Evolutionary conservation across 2,329 filamentous ascomycete genomes (phyloP).

Genomic region (Penicillium sp.): DNA sequence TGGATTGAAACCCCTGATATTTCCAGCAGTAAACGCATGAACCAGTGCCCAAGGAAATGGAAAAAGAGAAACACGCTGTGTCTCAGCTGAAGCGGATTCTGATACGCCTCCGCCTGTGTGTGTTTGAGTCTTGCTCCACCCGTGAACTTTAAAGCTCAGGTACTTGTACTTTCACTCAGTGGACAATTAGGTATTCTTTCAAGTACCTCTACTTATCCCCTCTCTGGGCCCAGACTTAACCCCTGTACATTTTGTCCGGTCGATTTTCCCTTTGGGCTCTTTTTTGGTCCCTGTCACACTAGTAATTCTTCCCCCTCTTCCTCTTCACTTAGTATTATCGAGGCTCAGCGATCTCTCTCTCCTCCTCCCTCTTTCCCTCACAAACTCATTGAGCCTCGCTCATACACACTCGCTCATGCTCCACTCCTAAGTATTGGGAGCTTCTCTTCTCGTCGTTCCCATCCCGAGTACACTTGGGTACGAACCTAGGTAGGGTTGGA

Average conservation of each 20-base stretch:
- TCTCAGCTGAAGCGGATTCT: conserved; percentile 30
- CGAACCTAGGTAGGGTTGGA: not conserved
- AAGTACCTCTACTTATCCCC: conserved; percentile 1
- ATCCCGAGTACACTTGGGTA: too few species aligned
- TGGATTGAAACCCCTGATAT: not conserved
- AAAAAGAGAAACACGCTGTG: conserved; percentile 31
- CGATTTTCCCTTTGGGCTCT: conserved; percentile 10
- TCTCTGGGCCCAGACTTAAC: conserved; percentile 12
- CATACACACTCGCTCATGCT: conserved; percentile 8
- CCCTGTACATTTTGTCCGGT: conserved; percentile 4
- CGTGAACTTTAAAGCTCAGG: conserved; percentile 9
- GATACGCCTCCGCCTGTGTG: conserved; percentile 15
- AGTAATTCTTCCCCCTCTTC: conserved; percentile 1
- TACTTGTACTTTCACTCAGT: conserved; percentile 15
- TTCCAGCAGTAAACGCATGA: not conserved
- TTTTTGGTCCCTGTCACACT: conserved; percentile 10
- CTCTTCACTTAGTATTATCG: not conserved
- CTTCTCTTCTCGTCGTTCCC: not conserved
- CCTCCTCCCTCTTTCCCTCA: not conserved
- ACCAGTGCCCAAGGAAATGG: conserved; percentile 14
- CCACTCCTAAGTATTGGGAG: conserved; percentile 2
- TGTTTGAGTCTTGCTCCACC: conserved; percentile 17
- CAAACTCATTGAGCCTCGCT: not conserved
- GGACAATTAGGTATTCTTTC: too few species aligned
- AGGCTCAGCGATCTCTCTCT: not conserved